Percentiles rank a stretch among this genome's conserved stretches.
These are phyloP conservation scores for Sordariomycetes sp. DNA, from an alignment of 2,329 filamentous ascomycete genomes.

Conservation along the genomic window DNA sequence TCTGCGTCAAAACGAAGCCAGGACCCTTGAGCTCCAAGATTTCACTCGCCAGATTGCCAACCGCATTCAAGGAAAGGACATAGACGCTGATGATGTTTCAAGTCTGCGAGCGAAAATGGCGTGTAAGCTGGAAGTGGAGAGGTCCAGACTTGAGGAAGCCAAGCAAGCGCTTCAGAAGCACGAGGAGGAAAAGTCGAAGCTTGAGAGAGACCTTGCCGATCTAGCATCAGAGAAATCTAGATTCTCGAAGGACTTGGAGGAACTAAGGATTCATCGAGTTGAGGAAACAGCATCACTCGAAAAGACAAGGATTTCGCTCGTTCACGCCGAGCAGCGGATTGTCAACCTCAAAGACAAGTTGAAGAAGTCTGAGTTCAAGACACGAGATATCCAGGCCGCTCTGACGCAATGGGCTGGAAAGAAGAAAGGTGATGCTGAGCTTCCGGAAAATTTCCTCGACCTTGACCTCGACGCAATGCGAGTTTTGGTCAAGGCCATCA, in stretches of 20 bases:
- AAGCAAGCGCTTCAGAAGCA: not conserved
- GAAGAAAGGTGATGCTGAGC: not conserved
- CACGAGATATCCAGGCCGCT: slow-evolving; percentile 2
- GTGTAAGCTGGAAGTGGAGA: not conserved
- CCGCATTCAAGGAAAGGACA: slow-evolving; percentile 8
- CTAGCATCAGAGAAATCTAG: not conserved
- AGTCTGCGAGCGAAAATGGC: not conserved
- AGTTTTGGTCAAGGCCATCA: not conserved
- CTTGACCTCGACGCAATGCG: slow-evolving; percentile 3
- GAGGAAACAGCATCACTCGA: slow-evolving; percentile 1
- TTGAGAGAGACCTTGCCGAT: not conserved
- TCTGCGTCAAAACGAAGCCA: slow-evolving; percentile 6
- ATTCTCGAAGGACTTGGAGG: slow-evolving; percentile 1
- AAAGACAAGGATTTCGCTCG: slow-evolving; percentile 1
- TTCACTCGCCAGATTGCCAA: slow-evolving; percentile 9
- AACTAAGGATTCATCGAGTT: not conserved
- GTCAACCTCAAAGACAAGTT: slow-evolving; percentile 7
- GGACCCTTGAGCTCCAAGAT: slow-evolving; percentile 7
- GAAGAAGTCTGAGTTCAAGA: slow-evolving; percentile 5
- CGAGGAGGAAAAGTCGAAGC: not conserved
- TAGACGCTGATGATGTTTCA: not conserved
- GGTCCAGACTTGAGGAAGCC: not conserved
- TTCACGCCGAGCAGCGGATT: slow-evolving; percentile 8
- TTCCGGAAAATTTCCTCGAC: slow-evolving; percentile 3
- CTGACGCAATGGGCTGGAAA: slow-evolving; percentile 7